Evolutionary conservation across 495 filamentous ascomycete genomes (phyloP), one percentile per base, ranked within the genome.

Genomic region (Daldinia childiae): DNA sequence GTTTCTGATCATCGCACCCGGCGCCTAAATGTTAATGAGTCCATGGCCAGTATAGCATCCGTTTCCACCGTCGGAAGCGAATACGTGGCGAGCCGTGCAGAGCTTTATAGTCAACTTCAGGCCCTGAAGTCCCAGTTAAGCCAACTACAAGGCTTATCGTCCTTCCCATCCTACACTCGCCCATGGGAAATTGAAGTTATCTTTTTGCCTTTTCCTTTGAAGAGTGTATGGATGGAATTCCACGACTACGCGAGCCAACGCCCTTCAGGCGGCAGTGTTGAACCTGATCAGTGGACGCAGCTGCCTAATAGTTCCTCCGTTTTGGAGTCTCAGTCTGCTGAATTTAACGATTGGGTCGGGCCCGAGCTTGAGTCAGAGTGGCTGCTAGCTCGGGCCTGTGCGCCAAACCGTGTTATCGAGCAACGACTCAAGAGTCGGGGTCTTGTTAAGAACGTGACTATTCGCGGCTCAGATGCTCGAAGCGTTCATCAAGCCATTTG

Each of bases 151-250:
- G 80, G 82, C 15, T 62, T 80, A 6, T 78, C 81, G 38, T 82
- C 86, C 11, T 73, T 86, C 27, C 89, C 90, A 9, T 85, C 88
- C 0, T 80, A 78, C 55, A 76, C 77, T 19, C 81, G 84, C n/a
- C 89, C 90, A 5, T 91, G 88, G 89, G 83, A 90, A 69, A 75
- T 92, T 26, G 89, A 92, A 71, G 88, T 92, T 19, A 82, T 91
- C 17, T 85, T 91, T 57, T 71, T 91, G n/a, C 90, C 90, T 34
- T 92, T 89, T 78, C 87, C 86, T 1, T 78, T 92, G 48, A 86
- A 84, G 71, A 87, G 87, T 6, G 77, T 91, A 34, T 92, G 90
- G 90, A 83, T 85, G 69, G 77, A 80, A 41, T 70, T 82, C 12
- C 75, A 82, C 58, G 83, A 87, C 11, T 83, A 85, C 27, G 75